Conservation (phyloP, 1,284 basidiomycete genomes). For the Clitocybe nebularis region DNA sequence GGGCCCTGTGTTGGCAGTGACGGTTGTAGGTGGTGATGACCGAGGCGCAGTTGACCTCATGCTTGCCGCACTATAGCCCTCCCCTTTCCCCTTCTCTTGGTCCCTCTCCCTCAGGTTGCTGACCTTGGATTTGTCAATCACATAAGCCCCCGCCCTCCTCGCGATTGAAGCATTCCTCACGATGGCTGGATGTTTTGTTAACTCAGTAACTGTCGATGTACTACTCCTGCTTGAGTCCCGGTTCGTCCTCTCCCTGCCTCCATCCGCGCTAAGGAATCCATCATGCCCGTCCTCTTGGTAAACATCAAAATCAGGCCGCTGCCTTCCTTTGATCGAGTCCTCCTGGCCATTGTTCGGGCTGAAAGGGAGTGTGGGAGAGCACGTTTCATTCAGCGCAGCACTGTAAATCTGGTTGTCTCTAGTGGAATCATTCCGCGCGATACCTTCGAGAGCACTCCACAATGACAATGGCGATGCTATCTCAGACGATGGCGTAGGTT, state of each 20-base stretch:
- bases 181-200: slow-evolving; percentile 38
- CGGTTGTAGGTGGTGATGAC: slow-evolving; percentile 14
- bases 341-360: slow-evolving; percentile 23
- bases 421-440: slow-evolving; percentile 16
- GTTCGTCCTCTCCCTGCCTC: slow-evolving; percentile 23
- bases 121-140: slow-evolving; percentile 25
- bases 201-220: slow-evolving; percentile 39
- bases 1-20: slow-evolving; percentile 15
- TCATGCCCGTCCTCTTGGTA: slow-evolving; percentile 17
- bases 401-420: slow-evolving; percentile 20
- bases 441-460: slow-evolving; percentile 13
- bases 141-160: slow-evolving; percentile 42
- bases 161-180: slow-evolving; percentile 46
- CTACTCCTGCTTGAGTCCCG: slow-evolving; percentile 46
- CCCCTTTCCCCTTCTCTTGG: neutral
- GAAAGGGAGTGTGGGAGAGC: slow-evolving; percentile 33
- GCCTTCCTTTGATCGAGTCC: slow-evolving; percentile 11
- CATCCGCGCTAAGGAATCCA: slow-evolving; percentile 14
- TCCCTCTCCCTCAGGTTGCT: slow-evolving; percentile 1
- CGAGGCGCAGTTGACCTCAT: slow-evolving; percentile 10
- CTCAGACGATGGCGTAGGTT: slow-evolving; percentile 4
- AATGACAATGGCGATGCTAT: slow-evolving; percentile 13
- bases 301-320: slow-evolving; percentile 8
- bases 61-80: slow-evolving; percentile 1
- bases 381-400: slow-evolving; percentile 31